Conservation (phyloP, 768 basidiomycete genomes). For the Termitomyces sp. region DNA sequence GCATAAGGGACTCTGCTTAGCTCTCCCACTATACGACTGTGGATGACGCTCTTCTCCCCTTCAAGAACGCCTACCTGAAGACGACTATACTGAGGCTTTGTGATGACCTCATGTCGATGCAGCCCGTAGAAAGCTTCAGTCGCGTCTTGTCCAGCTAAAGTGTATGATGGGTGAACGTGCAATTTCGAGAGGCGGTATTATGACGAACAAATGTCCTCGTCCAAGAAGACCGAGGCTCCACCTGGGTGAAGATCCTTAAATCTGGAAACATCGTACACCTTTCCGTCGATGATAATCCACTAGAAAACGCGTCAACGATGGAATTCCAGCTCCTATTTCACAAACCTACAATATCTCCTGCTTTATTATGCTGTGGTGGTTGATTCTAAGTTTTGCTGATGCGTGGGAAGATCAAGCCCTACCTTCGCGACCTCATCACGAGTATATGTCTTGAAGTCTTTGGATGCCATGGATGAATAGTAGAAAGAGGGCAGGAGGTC, state of each 20-base stretch:
- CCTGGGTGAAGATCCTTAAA: conserved; percentile 88
- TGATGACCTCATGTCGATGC: conserved; percentile 84
- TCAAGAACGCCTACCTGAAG: conserved; percentile 72
- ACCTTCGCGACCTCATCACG: conserved; percentile 42
- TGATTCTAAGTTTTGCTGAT: neutral
- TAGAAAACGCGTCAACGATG: neutral
- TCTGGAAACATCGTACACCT: conserved; percentile 78
- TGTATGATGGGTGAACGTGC: neutral
- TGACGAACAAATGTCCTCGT: conserved; percentile 65
- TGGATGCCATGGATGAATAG: conserved; percentile 23
- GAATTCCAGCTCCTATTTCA: neutral
- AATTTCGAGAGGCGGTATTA: neutral
- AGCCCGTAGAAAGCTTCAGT: conserved; percentile 91
- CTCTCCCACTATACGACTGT: conserved; percentile 52
- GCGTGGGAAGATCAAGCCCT: neutral
- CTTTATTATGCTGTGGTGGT: conserved; percentile 59
- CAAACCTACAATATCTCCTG: conserved; percentile 54
- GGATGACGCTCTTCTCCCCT: conserved; percentile 60
- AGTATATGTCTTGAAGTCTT: conserved; percentile 31
- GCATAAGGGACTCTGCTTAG: conserved; percentile 83
- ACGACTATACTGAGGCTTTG: conserved; percentile 69
- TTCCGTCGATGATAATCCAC: conserved; percentile 86
- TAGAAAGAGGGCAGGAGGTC: neutral
- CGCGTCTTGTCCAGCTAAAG: conserved; percentile 79
- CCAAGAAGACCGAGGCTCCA: conserved; percentile 70